A percentile compares a stretch with the other conserved stretches of the same genome.
Conservation (phyloP, 768 basidiomycete species). For the Fomitopsis serialis region DNA sequence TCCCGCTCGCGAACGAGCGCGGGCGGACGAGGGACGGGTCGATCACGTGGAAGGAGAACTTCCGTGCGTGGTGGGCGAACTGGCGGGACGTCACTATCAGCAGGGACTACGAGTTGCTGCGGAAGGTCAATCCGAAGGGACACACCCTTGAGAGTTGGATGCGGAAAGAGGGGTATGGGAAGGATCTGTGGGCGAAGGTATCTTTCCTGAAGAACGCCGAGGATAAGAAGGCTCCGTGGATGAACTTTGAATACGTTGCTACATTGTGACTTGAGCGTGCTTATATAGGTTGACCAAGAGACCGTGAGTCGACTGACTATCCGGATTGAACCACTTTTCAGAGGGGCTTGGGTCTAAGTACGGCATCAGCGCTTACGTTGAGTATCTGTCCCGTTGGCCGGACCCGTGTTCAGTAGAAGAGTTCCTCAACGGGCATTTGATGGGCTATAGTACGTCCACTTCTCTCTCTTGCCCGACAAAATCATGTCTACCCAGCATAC, state of each 20-base stretch:
- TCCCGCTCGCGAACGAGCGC: constrained; percentile 16
- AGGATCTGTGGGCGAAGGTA: background rate
- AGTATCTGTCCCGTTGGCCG: constrained; percentile 87
- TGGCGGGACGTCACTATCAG: constrained; percentile 39
- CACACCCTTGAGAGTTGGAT: constrained; percentile 38
- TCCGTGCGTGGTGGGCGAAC: constrained; percentile 36
- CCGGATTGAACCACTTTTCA: background rate
- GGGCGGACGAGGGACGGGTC: constrained; percentile 10
- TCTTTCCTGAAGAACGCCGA: background rate
- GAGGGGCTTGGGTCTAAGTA: constrained; percentile 47
- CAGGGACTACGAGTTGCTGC: constrained; percentile 40
- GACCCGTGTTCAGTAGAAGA: constrained; percentile 84
- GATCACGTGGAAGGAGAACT: constrained; percentile 27
- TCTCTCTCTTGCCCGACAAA: background rate
- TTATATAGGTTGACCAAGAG: no score
- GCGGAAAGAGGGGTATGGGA: constrained; percentile 26
- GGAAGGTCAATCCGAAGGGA: constrained; percentile 30
- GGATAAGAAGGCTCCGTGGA: background rate
- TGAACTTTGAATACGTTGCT: no score
- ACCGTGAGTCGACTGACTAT: constrained; percentile 50
- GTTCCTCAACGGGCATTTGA: constrained; percentile 75
- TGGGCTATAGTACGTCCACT: constrained; percentile 79
- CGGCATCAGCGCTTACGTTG: constrained; percentile 82
- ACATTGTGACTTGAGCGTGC: no score
- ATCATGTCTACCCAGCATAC: no score